Evolutionary conservation across 1,284 basidiomycete genomes (phyloP).

Genomic region (Sanghuangporus weigelae): DNA sequence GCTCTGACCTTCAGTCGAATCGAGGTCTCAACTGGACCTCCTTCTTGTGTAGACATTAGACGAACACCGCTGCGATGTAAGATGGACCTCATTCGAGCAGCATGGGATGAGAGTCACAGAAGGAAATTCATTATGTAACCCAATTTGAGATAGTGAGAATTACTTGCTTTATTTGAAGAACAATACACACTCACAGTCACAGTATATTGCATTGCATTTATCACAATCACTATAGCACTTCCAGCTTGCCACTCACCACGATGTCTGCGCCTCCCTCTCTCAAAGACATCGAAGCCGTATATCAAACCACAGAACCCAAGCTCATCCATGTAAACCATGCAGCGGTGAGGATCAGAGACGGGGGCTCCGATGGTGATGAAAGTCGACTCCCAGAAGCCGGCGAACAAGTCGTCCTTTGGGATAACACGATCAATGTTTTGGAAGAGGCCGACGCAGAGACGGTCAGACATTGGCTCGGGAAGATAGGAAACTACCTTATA

Average conservation of each 20-base stretch:
- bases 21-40: slow-evolving; percentile 40
- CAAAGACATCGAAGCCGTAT: neutral
- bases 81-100: neutral
- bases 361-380: slow-evolving; percentile 11
- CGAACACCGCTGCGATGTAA: neutral
- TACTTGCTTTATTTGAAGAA: neutral
- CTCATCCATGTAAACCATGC: neutral
- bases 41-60: slow-evolving; percentile 2
- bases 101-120: neutral
- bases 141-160: neutral
- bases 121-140: neutral
- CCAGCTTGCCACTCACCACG: neutral
- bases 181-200: neutral
- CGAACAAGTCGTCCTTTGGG: neutral
- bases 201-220: neutral
- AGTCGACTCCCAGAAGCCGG: neutral
- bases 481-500: slow-evolving; percentile 9
- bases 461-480: slow-evolving; percentile 7
- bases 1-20: slow-evolving; percentile 49
- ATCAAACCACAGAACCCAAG: neutral
- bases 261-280: neutral
- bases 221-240: neutral
- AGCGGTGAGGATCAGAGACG: neutral
- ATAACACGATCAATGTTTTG: neutral
- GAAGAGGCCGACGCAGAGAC: slow-evolving; percentile 7